A percentile compares a stretch with the other conserved stretches of the same genome.
Conservation (phyloP, 371 early-diverging fungal species). For the Mucor racemosus region DNA sequence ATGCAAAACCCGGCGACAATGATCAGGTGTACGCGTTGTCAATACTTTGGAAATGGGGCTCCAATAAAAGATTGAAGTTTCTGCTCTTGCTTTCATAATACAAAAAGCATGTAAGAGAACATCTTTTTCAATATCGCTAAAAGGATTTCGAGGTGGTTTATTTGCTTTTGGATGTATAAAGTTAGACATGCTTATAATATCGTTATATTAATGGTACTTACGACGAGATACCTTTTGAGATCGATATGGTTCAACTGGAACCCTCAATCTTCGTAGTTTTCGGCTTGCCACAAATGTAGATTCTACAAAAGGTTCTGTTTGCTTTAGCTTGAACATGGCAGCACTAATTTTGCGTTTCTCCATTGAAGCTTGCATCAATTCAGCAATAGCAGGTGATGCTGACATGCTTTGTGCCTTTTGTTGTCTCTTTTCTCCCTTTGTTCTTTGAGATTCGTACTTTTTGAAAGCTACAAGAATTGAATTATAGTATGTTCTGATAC, state of each 20-base stretch:
- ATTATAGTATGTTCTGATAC: conserved; percentile 17
- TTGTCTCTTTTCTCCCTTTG: not conserved
- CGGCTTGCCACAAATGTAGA: conserved; percentile 28
- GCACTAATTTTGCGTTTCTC: conserved; percentile 17
- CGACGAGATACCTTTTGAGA: not conserved
- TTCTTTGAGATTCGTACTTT: not conserved
- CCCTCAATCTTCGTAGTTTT: conserved; percentile 12
- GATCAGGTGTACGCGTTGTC: conserved; percentile 2
- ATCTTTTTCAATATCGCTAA: conserved; percentile 22
- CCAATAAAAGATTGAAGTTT: conserved; percentile 18
- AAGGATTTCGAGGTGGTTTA: not conserved
- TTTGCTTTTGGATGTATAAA: not conserved
- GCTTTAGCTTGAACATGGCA: not conserved
- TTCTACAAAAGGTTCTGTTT: not conserved
- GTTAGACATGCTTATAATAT: not conserved
- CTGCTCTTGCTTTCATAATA: conserved; percentile 27
- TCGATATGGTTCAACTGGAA: not conserved
- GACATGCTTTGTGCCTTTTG: not conserved
- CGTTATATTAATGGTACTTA: not conserved
- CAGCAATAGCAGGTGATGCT: conserved; percentile 7
- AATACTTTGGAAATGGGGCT: conserved; percentile 17
- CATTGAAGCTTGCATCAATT: conserved; percentile 19
- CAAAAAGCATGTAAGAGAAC: conserved; percentile 15
- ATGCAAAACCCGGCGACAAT: conserved; percentile 13
- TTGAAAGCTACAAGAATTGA: conserved; percentile 7